Evolutionary conservation across 805 yeast species (phyloP), one percentile per base, ranked within the genome.

Genomic region (Suhomyces sp.): DNA sequence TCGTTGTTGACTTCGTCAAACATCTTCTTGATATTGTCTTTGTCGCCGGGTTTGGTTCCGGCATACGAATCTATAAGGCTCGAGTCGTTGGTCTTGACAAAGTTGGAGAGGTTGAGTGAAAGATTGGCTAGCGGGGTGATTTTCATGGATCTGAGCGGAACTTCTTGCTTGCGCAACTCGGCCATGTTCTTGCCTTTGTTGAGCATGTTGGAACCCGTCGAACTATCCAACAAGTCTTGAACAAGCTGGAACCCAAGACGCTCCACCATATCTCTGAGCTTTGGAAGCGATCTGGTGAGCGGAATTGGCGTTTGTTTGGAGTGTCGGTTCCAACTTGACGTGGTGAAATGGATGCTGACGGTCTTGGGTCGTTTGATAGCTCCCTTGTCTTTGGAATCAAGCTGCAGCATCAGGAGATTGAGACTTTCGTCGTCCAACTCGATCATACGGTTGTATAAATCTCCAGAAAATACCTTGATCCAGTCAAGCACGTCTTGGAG

Each of bases 381-480:
- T 12, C 64, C 65, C 46, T 53, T 65, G 19, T 62, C 66, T 8
- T 54, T 53, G n/a, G 60, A 55, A 3, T 51, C 52, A 22, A 37
- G 21, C 48, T 60, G 68, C 62, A 60, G 63, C 51, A 61, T 41
- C 20, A 65, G 63, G 12, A 63, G 54, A 44, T 71, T 65, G 53
- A 71, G 47, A 56, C 65, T 69, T 58, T 90, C 96, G 55, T 88
- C 92, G 53, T 84, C 88, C 19, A 86, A 61, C 59, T 93, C 98
- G 25, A 79, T 73, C 4, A 92, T 65, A 50, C 99, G 66, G 47
- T 84, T 83, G 25, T 80, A 70, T 27, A 93, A 67, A 60, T 93
- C 99, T 0, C 91, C 92, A 1, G 87, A 78, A 71, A 85, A 92
- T 0, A 93, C 96, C 37, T 77, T 82, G 6, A 93, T 69, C 99